Evolutionary conservation across 2,329 filamentous ascomycete genomes (phyloP), one percentile per base, ranked within the genome.

Genomic region (Trichophyton mentagrophytes): DNA sequence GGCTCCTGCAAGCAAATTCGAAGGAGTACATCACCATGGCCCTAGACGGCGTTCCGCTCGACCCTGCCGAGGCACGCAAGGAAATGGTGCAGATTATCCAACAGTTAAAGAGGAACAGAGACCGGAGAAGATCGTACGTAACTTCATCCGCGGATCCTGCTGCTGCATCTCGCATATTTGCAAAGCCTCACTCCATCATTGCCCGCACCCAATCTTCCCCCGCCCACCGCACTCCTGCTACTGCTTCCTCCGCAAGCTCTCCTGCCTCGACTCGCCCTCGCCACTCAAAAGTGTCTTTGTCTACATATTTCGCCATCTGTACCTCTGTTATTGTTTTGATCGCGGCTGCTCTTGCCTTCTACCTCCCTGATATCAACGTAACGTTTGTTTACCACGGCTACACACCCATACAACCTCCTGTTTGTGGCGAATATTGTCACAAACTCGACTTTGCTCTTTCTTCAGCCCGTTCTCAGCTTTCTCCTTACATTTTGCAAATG

Each of bases 71-170:
- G 3, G 90, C 88, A 1, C 80, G 93, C 59, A 95, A 95, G 73
- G 89, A 96, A 72, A 97, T 99, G 84, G 74, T 95, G 65, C 85
- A 84, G 69, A 91, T 93, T 42, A 95, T 97, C 65, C 90, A 96
- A 67, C 85, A 80, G 40, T 82, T 95, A 69, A 84, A 90, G 62
- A 90, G 90, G 72, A 27, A 55, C 15, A 92, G 89, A 22, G 89
- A 95, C 74, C 82, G 89, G 66, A 82, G 91, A 71, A 80, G 86
- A 78, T 90, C 87, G 86, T 90, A 77, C 79, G 87, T 83, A 17
- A 57, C 49, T 57, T 49, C 61, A 62, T 61, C 40, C 55, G n/a
- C 42, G 49, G 62, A 61, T 44, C 27, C 47, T 33, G 55, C 61
- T 57, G 55, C 61, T 56, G 51, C 42, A 13, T 57, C 58, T 61